phyloP scores from a whole-genome alignment of 148 eudicot genomes.

The Cornus florida region DNA sequence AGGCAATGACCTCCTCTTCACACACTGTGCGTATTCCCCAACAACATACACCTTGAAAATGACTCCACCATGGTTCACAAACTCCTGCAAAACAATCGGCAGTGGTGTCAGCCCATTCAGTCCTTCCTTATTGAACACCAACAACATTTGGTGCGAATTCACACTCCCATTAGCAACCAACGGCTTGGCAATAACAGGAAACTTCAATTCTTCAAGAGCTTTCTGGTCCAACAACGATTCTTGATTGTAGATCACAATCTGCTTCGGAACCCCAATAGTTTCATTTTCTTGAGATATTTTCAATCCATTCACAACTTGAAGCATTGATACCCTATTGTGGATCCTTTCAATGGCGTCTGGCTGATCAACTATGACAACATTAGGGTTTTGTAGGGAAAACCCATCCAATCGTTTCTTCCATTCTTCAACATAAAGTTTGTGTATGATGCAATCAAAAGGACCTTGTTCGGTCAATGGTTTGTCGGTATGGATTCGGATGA shows the following conservation, averaged over 20 bases:
- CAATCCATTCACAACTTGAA: conserved; percentile 41
- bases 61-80: conserved; percentile 74
- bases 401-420: conserved; percentile 48
- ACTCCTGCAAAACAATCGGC: conserved; percentile 66
- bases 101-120: conserved; percentile 29
- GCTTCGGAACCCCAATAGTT: conserved; percentile 37
- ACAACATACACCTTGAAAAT: conserved; percentile 79
- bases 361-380: conserved; percentile 39
- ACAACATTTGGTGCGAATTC: conserved; percentile 50
- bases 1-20: conserved; percentile 62
- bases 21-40: conserved; percentile 58
- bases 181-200: conserved; percentile 69
- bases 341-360: conserved; percentile 46
- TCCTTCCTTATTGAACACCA: conserved; percentile 44
- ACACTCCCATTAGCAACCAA: conserved; percentile 47
- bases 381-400: conserved; percentile 32
- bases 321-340: conserved; percentile 61
- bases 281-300: background rate
- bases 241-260: conserved; percentile 29
- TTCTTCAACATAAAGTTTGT: conserved; percentile 49
- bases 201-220: background rate
- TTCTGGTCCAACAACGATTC: conserved; percentile 3
- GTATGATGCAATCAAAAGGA: conserved; percentile 59
- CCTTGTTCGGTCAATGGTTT: conserved; percentile 53
- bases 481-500: conserved; percentile 38